Base-by-base conservation (phyloP, 2,329 filamentous ascomycete species). In the Trichoderma sp. region DNA sequence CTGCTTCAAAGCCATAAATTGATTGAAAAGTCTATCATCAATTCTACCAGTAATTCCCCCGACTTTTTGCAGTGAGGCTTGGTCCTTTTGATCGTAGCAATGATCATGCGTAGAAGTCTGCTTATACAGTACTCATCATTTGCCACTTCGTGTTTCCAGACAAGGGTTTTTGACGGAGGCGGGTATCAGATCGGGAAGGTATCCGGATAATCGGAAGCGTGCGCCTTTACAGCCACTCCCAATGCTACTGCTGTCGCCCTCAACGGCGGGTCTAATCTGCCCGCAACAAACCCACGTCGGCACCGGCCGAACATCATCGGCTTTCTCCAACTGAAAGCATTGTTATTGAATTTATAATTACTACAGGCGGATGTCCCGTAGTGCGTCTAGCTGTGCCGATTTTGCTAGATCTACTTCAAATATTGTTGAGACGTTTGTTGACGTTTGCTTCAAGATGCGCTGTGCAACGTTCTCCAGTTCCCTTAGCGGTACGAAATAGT, bases 121-220 rank as follows among this genome's bases (percentile, higher is more conserved):
- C 39, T n/a, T 25, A 35, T 56, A n/a, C n/a, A n/a, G n/a, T n/a
- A n/a, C 45, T 25, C 50, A 56, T 56, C 35, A 45, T 64, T 22
- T 9, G 6, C n/a, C n/a, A n/a, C 5, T 15, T n/a, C 22, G 5
- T 19, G 2, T 9, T 45, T 6, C 13, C 9, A 3, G 35, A 17
- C 19, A 19, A 52, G 29, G 50, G 61, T 45, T 64, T 15, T 9
- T 32, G n/a, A 45, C 61, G 61, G 61, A 56, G 37, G n/a, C 50
- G 15, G 3, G 19, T 29, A 19, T 64, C 50, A 64, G n/a, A 64
- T 56, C 61, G 50, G 61, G 61, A 64, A 64, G 61, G 61, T 64
- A 54, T 64, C 50, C 61, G 61, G 61, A 56, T 64, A 64, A 45
- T 64, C 61, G 61, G 61, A 64, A 56, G 61, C 17, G 15, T 29